Evolutionary conservation across 352 stramenopile genomes (phyloP), one percentile per base, ranked within the genome.

Genomic region (Phytophthora sp.): DNA sequence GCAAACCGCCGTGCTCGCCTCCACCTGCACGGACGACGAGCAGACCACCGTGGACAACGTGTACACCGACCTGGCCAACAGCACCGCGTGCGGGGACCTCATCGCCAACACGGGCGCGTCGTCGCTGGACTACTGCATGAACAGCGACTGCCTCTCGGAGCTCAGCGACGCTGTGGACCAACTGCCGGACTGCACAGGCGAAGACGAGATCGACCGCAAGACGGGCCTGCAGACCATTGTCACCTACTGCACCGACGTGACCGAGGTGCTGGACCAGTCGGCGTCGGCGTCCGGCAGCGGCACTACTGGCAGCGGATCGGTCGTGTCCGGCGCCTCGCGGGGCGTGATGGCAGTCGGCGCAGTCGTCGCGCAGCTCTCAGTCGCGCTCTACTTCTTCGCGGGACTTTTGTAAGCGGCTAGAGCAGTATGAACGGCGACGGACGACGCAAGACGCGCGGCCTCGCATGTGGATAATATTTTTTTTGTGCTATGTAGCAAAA

Each of bases 61-160:
- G n/a, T 76, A 79, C 58, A 30, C 57, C 17, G 50, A 63, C 17
- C 24, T 75, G 57, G 17, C 66, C 34, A 65, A 51, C 43, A 66
- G 51, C 20, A 53, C 52, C 0, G 56, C 58, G 12, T 79, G 71
- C 38, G 38, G 23, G 8, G 44, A 67, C 15, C 62, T 76, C 27
- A 42, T 72, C 7, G 46, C 58, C 18, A 42, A 72, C 63, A 54
- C 71, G 51, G 62, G 24, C 24, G 54, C 38, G 11, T 56, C 71
- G 45, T 79, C 66, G 8, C 55, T 79, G 48, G 51, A 70, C 57
- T 76, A 79, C 46, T 79, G 71, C 38, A 28, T 34, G 53, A 62
- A 61, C 50, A 66, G 30, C 37, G 62, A 66, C 44, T 76, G 71
- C 32, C 56, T 76, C 30, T 46, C 62, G 41, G 44, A 51, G 42